Conservation (phyloP, 164 flowering plant species). For the Kingdonia uniflora region DNA sequence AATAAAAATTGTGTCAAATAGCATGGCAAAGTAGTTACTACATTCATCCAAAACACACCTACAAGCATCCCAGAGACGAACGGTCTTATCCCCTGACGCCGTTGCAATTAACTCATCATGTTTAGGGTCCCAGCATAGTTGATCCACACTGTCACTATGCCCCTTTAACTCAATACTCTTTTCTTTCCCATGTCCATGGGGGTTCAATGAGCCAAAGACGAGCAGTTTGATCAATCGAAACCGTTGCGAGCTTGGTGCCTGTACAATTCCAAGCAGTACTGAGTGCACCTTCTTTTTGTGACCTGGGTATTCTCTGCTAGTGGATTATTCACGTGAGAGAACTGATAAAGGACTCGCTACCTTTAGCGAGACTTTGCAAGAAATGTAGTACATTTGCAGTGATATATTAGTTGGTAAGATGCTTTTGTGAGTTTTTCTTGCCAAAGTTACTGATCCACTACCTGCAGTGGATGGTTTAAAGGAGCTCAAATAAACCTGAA, state of each 20-base stretch:
- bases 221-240: slow-evolving; percentile 93
- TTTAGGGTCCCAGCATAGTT: slow-evolving; percentile 98
- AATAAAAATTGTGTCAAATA: neutral
- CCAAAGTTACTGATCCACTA: too few relatives aligned
- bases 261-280: slow-evolving; percentile 95
- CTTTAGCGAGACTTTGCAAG: too few relatives aligned
- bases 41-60: slow-evolving; percentile 23
- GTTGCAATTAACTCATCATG: slow-evolving; percentile 92
- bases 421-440: too few relatives aligned
- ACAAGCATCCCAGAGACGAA: slow-evolving; percentile 98
- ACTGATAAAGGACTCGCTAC: too few relatives aligned
- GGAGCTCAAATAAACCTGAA: too few relatives aligned
- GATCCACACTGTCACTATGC: slow-evolving; percentile 96
- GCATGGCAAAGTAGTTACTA: too few relatives aligned
- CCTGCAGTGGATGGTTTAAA: too few relatives aligned
- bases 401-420: too few relatives aligned
- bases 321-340: too few relatives aligned
- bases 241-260: slow-evolving; percentile 90
- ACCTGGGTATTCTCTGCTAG: too few relatives aligned
- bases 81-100: slow-evolving; percentile 97
- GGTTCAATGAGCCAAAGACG: slow-evolving; percentile 86
- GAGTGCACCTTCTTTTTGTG: slow-evolving; percentile 99
- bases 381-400: too few relatives aligned
- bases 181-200: slow-evolving; percentile 86
- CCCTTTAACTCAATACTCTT: slow-evolving; percentile 93